These are phyloP conservation scores for Umbilicus rupestris DNA, from an alignment of 164 flowering plant species.

Conservation along the genomic window DNA sequence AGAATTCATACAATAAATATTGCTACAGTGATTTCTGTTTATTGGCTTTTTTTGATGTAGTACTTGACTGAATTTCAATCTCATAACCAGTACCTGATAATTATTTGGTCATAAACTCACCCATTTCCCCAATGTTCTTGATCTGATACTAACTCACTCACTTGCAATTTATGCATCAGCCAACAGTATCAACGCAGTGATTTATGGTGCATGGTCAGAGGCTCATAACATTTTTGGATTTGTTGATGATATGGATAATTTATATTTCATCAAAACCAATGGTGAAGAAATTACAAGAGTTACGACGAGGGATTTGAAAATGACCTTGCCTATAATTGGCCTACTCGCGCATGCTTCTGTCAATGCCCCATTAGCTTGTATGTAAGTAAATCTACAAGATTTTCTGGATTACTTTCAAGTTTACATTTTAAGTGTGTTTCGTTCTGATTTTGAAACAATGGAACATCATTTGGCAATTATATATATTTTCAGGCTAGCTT, in stretches of 20 bases:
- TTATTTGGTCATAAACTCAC: no score
- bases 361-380: conserved; percentile 30
- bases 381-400: conserved; percentile 47
- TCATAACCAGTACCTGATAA: no score
- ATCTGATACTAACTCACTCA: background rate
- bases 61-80: no score
- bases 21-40: no score
- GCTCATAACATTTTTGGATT: conserved; percentile 65
- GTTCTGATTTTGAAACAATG: background rate
- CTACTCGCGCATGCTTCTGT: conserved; percentile 37
- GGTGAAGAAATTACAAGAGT: conserved; percentile 67
- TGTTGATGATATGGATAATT: conserved; percentile 46
- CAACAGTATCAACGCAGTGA: conserved; percentile 28
- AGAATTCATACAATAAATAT: no score
- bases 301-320: conserved; percentile 42
- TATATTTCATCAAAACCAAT: conserved; percentile 62
- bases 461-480: background rate
- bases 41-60: no score
- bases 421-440: background rate
- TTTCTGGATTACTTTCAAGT: background rate
- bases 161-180: conserved; percentile 28
- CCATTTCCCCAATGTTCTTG: background rate
- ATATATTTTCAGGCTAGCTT: background rate
- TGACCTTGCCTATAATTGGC: conserved; percentile 43
- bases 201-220: conserved; percentile 81